Evolutionary conservation across 2,329 filamentous ascomycete species (phyloP).

Genomic region (Xenoacremonium recifei): DNA sequence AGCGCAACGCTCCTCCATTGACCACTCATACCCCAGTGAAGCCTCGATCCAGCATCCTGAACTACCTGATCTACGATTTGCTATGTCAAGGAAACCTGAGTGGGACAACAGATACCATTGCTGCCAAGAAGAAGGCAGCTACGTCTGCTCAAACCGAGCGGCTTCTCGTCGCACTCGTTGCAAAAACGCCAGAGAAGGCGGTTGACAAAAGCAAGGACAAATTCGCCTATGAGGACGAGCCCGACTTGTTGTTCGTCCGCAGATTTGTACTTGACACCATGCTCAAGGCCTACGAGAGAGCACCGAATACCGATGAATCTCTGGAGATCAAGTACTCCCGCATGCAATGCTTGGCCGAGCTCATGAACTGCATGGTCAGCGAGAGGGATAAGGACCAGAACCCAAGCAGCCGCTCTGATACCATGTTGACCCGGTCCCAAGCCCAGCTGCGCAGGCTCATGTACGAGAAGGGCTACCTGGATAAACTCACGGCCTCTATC

Average conservation of each 20-base stretch:
- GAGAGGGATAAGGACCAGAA: slow-evolving; percentile 67
- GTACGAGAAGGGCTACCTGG: slow-evolving; percentile 97
- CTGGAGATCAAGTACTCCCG: slow-evolving; percentile 85
- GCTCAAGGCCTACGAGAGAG: slow-evolving; percentile 87
- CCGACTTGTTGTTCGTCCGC: slow-evolving; percentile 86
- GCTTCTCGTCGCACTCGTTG: slow-evolving; percentile 81
- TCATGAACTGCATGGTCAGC: slow-evolving; percentile 90
- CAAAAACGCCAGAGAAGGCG: slow-evolving; percentile 79
- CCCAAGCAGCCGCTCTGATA: slow-evolving; percentile 40
- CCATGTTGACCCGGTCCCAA: slow-evolving; percentile 57
- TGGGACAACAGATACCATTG: slow-evolving; percentile 70
- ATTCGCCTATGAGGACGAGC: slow-evolving; percentile 71
- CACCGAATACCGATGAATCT: slow-evolving; percentile 72
- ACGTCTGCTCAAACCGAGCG: slow-evolving; percentile 85
- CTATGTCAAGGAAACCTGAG: slow-evolving; percentile 59
- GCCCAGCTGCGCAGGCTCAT: slow-evolving; percentile 88
- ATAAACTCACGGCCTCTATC: slow-evolving; percentile 84
- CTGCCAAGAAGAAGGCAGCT: slow-evolving; percentile 79
- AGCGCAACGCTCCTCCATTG: slow-evolving; percentile 81
- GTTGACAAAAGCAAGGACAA: slow-evolving; percentile 55
- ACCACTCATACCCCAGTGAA: slow-evolving; percentile 88
- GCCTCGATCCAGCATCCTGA: slow-evolving; percentile 86
- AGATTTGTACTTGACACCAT: slow-evolving; percentile 94
- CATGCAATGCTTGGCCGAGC: slow-evolving; percentile 81
- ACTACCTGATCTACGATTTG: slow-evolving; percentile 86